These are phyloP conservation scores for Trichoderma atrobrunneum DNA, from an alignment of 2,329 filamentous ascomycete species.

Conservation along the genomic window DNA sequence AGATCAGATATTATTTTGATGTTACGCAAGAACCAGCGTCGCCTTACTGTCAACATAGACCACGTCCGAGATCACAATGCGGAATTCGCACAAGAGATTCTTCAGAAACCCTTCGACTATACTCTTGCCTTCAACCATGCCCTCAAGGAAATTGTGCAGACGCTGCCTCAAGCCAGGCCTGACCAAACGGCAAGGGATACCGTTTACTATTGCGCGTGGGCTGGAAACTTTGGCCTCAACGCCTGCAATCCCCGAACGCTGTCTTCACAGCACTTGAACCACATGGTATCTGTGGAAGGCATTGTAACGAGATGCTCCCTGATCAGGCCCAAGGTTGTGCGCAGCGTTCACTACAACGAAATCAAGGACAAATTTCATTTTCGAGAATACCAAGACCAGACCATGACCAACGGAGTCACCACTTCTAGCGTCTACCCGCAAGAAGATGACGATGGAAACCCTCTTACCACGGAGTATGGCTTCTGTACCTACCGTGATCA, in stretches of 20 bases:
- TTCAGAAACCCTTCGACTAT: constrained; percentile 86
- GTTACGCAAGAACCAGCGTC: constrained; percentile 64
- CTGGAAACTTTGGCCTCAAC: constrained; percentile 92
- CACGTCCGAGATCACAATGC: constrained; percentile 84
- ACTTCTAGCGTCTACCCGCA: constrained; percentile 92
- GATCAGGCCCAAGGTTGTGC: constrained; percentile 94
- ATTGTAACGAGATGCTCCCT: constrained; percentile 96
- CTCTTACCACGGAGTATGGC: constrained; percentile 90
- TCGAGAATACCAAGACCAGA: constrained; percentile 91
- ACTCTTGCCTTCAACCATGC: constrained; percentile 85
- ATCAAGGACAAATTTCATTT: constrained; percentile 81
- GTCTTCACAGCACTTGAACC: constrained; percentile 84
- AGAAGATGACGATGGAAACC: constrained; percentile 89
- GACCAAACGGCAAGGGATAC: constrained; percentile 75
- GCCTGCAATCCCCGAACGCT: constrained; percentile 92
- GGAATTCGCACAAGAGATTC: constrained; percentile 74
- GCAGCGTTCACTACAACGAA: constrained; percentile 96
- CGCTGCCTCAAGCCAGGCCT: constrained; percentile 70
- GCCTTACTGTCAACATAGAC: constrained; percentile 75
- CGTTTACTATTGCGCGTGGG: constrained; percentile 94
- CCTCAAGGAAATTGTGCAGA: constrained; percentile 82
- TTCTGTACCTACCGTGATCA: constrained; percentile 95
- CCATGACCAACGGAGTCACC: constrained; percentile 88
- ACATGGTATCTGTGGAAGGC: constrained; percentile 95
- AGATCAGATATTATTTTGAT: constrained; percentile 82